Base-by-base conservation (phyloP, 352 stramenopile species). In the Globisporangium canariense region DNA sequence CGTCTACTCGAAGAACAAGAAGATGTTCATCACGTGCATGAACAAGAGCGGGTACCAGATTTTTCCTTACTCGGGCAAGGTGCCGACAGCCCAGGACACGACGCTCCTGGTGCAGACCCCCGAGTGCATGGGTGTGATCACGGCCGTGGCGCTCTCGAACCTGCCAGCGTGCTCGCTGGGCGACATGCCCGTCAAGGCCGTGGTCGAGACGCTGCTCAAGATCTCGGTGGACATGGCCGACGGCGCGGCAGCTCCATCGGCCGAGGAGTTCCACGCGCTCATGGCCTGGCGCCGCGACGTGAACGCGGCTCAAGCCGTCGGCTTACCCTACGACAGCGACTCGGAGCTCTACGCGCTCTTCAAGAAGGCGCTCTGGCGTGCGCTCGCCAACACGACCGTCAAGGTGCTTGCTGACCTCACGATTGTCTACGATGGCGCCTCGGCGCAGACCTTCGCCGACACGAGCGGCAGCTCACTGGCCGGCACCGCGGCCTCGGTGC, bases 201-300 rank as follows among this genome's bases (percentile, higher is more conserved):
- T 74, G 40, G 77, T 82, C 47, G 82, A 91, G 67, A 86, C 79
- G 57, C 51, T 91, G 28, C 72, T 91, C 38, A 83, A 84, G 65
- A 86, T 83, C 45, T 84, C 77, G 1, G 60, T 78, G 38, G 78
- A 82, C 25, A 61, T 90, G 53, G 65, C 60, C 0, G 47, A 74
- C 1, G 67, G 64, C 0, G 61, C 62, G 9, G n/a, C 55, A 0
- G 68, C 77, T 2, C 75, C 83, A 3, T 76, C 76, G 6, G 56
- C 68, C 0, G 62, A 61, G 5, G 59, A 88, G 56, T 86, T 88
- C 41, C 41, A 76, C 40, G 66, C 79, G 30, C 67, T 88, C 32
- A 79, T 91, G 71, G 60, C 67, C 1, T 91, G 82, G 82, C 76
- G 82, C 14, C 71, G 76, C 4, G 60, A 77, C 38, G 76, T 80